Evolutionary conservation across 257 asterid species (phyloP).

Genomic region (Apocynum venetum): DNA sequence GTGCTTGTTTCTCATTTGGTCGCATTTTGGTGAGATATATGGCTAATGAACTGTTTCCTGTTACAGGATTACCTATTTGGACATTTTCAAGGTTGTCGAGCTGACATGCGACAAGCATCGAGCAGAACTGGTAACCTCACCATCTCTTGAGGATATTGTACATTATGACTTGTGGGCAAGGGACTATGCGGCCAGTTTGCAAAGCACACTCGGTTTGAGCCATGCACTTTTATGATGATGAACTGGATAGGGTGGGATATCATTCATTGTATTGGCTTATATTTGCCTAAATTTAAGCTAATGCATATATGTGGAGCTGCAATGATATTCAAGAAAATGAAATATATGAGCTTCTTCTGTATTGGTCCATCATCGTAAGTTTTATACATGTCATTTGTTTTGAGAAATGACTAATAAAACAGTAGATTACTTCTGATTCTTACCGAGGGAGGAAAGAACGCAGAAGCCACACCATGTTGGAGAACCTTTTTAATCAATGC

Average conservation of each 20-base stretch:
- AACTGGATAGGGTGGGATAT: slow-evolving; percentile 11
- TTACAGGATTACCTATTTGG: slow-evolving; percentile 80
- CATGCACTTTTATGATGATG: slow-evolving; percentile 55
- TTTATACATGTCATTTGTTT: too few relatives aligned
- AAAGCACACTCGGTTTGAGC: slow-evolving; percentile 35
- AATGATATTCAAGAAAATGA: slow-evolving; percentile 21
- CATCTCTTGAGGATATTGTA: slow-evolving; percentile 81
- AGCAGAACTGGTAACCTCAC: slow-evolving; percentile 55
- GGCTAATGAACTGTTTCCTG: neutral
- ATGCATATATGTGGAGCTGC: neutral
- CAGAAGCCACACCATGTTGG: too few relatives aligned
- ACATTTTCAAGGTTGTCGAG: slow-evolving; percentile 94
- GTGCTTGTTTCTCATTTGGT: neutral
- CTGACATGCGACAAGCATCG: slow-evolving; percentile 75
- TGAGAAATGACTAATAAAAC: neutral
- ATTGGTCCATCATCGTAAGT: neutral
- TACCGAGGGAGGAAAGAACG: too few relatives aligned
- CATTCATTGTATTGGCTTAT: neutral
- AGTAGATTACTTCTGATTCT: neutral
- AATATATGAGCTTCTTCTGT: slow-evolving; percentile 12
- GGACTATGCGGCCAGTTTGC: slow-evolving; percentile 62
- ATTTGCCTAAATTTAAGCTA: slow-evolving; percentile 2
- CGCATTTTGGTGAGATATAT: neutral
- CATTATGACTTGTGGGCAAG: slow-evolving; percentile 98
- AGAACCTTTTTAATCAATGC: too few relatives aligned